Evolutionary conservation across 2,329 filamentous ascomycete genomes (phyloP), one percentile per base, ranked within the genome.

Genomic region (Aspergillus novoparasiticus): DNA sequence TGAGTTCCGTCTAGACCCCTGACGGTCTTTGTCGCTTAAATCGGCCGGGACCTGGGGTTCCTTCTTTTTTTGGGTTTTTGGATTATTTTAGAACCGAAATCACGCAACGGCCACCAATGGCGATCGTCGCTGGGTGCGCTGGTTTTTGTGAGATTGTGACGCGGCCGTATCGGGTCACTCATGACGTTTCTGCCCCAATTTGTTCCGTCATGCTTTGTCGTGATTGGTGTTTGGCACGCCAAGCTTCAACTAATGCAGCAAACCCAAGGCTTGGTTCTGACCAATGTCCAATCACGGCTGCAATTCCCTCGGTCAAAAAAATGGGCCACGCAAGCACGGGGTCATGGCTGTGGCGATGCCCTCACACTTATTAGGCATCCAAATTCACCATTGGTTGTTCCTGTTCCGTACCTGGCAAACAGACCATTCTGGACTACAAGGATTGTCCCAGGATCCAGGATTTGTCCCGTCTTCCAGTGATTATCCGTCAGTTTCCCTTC

Each of bases 201-300:
- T 14, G 4, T 21, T 14, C 26, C 41, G 23, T 32, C 30, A 21
- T 23, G n/a, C 21, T 14, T 6, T 19, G 9, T 6, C 50, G 10
- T 55, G 12, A 64, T 60, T 68, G 67, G 66, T 4, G 12, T 4
- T 4, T 4, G 4, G 3, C 14, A 4, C 16, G 68, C 65, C 68
- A 69, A 69, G 68, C 68, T 69, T 69, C 43, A 46, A 60, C 66
- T 67, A 68, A 65, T 66, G 63, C 65, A 63, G 64, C 59, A 56
- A 59, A 48, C 48, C 36, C 61, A 59, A 63, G 64, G 62, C 66
- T 68, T 66, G 63, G 62, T 58, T 45, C 23, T 10, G 14, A 8
- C 19, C 28, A 16, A 9, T 8, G 8, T 6, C 64, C 64, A 66
- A 69, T 66, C 16, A 56, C 4, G 12, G 32, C 4, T 4, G 2